phyloP scores from a whole-genome alignment of 2,329 filamentous ascomycete species.

The Graphiopsis chlorocephala region DNA sequence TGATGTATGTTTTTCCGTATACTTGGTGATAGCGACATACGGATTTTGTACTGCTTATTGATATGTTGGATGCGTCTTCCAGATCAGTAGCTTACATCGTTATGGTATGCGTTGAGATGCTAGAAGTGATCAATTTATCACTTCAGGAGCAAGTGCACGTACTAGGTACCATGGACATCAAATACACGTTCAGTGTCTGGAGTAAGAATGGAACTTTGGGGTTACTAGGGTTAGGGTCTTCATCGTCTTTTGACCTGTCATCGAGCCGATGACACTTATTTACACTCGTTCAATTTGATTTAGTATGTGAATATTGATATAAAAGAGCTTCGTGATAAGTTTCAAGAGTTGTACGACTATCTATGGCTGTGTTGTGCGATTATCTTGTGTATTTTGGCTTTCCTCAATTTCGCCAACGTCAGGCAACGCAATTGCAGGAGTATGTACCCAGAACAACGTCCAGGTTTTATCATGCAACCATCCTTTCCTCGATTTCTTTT shows the following conservation, averaged over 20 bases:
- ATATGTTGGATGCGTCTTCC: background rate
- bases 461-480: background rate
- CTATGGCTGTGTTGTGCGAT: background rate
- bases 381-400: background rate
- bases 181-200: background rate
- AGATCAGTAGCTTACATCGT: background rate
- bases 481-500: background rate
- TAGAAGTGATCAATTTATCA: background rate
- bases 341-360: background rate
- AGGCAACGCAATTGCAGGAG: background rate
- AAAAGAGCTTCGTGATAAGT: background rate
- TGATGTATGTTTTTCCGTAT: background rate
- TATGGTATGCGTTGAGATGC: background rate
- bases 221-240: background rate
- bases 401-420: background rate
- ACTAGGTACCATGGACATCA: background rate
- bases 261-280: background rate
- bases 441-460: background rate
- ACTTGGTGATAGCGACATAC: background rate
- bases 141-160: background rate
- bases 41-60: background rate
- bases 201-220: rapidly evolving
- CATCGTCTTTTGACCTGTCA: background rate
- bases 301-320: background rate
- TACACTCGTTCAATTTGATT: background rate